These are phyloP conservation scores for Vitis rotundifolia DNA, from an alignment of 164 flowering plant genomes.

Conservation along the genomic window DNA sequence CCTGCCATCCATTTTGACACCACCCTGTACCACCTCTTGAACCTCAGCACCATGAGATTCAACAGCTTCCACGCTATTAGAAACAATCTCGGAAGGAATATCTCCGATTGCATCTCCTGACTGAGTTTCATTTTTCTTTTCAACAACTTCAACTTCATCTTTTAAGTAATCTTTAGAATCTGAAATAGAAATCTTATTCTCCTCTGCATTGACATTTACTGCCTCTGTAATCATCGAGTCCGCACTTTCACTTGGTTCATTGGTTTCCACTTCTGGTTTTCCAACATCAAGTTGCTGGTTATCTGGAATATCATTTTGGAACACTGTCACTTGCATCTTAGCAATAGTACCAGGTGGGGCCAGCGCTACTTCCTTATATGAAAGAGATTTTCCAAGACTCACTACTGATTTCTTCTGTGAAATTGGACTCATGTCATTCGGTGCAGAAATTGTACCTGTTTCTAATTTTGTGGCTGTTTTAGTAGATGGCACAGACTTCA, in stretches of 20 bases:
- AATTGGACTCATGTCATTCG: constrained; percentile 30
- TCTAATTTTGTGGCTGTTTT: constrained; percentile 34
- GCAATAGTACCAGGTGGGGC: constrained; percentile 91
- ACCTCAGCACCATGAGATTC: constrained; percentile 23
- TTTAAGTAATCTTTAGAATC: constrained; percentile 20
- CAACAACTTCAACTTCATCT: constrained; percentile 25
- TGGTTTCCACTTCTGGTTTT: constrained; percentile 28
- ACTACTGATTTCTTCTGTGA: constrained; percentile 46
- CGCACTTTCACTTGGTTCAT: constrained; percentile 24
- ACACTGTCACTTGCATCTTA: constrained; percentile 47
- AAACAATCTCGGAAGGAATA: constrained; percentile 19
- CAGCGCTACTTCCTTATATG: constrained; percentile 95
- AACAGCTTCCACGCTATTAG: constrained; percentile 16
- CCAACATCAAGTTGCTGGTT: constrained; percentile 26
- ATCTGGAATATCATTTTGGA: constrained; percentile 34
- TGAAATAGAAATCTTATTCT: constrained; percentile 16
- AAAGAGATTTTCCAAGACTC: constrained; percentile 86
- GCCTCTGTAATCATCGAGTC: constrained; percentile 3
- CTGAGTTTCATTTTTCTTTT: constrained; percentile 30
- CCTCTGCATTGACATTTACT: constrained; percentile 18
- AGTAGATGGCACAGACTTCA: constrained; percentile 68
- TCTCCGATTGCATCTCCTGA: constrained; percentile 24
- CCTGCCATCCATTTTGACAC: constrained; percentile 22
- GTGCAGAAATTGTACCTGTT: constrained; percentile 27
- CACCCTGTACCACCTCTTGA: constrained; percentile 30